Conservation (phyloP, 2,329 filamentous ascomycete genomes). For the Verticillium dahliae region DNA sequence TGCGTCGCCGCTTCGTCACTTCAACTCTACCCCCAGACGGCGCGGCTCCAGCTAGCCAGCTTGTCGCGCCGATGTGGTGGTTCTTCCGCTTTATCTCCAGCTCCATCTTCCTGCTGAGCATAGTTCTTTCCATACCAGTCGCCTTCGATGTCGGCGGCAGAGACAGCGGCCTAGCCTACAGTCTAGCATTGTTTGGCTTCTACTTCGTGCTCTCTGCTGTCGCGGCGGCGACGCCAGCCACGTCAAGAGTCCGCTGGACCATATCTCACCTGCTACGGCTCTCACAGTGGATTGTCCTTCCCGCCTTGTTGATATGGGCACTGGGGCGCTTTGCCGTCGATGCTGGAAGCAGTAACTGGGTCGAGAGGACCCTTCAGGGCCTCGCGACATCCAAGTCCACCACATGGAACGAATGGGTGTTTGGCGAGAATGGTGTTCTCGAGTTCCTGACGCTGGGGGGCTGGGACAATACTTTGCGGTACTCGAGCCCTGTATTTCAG, state of each 20-base stretch:
- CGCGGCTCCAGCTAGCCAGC: constrained; percentile 15
- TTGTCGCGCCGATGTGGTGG: constrained; percentile 63
- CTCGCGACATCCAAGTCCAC: constrained; percentile 55
- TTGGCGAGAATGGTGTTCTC: constrained; percentile 76
- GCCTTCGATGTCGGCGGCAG: constrained; percentile 96
- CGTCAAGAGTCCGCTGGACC: constrained; percentile 67
- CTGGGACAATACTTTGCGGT: constrained; percentile 84
- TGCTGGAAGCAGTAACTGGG: constrained; percentile 70
- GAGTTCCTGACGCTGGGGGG: constrained; percentile 74
- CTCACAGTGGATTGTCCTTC: constrained; percentile 82
- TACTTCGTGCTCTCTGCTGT: constrained; percentile 83
- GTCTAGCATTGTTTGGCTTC: constrained; percentile 79
- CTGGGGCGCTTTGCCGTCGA: constrained; percentile 94
- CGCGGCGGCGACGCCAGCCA: constrained; percentile 73
- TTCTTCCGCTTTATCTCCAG: constrained; percentile 74
- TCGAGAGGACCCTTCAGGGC: constrained; percentile 68
- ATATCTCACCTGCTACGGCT: constrained; percentile 63
- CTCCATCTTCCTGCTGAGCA: constrained; percentile 79
- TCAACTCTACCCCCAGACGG: constrained; percentile 5
- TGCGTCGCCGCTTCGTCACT: neutral
- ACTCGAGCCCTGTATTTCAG: constrained; percentile 92
- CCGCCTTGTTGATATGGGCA: constrained; percentile 85
- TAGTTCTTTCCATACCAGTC: constrained; percentile 92
- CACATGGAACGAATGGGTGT: constrained; percentile 77
- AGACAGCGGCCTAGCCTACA: constrained; percentile 91